Percentiles rank a stretch among this genome's conserved stretches.
phyloP scores from a whole-genome alignment of 441 rosid species.

The Bocquillonia castaneifolia region DNA sequence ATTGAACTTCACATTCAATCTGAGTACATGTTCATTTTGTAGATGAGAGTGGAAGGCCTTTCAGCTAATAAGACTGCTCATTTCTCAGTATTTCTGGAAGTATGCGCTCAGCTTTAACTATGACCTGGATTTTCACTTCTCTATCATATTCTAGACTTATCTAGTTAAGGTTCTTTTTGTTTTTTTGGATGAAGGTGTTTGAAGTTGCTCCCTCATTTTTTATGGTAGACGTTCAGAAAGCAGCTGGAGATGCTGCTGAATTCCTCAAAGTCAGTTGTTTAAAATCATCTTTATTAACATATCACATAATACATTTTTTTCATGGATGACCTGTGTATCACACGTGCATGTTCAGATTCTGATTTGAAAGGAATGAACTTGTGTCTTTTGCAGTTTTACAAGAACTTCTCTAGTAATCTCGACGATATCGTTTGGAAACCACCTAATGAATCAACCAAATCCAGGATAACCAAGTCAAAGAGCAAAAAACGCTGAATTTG shows the following conservation, averaged over 20 bases:
- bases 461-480: conserved; percentile 51
- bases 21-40: conserved; percentile 25
- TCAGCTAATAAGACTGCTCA: conserved; percentile 56
- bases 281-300: neutral
- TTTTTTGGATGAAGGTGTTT: conserved; percentile 47
- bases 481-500: conserved; percentile 52
- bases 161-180: neutral
- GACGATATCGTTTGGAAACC: conserved; percentile 94
- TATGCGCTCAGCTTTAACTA: conserved; percentile 29
- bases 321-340: neutral
- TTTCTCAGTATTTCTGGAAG: conserved; percentile 81
- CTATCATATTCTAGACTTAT: neutral
- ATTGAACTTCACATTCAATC: neutral
- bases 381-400: conserved; percentile 63
- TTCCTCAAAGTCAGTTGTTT: conserved; percentile 57
- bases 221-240: conserved; percentile 84
- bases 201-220: conserved; percentile 84
- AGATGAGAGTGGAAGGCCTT: conserved; percentile 97
- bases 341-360: neutral
- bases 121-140: conserved; percentile 3
- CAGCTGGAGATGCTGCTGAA: conserved; percentile 77
- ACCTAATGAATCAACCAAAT: conserved; percentile 50
- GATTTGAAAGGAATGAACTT: neutral
- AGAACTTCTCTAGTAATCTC: conserved; percentile 69
- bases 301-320: neutral